phyloP scores from a whole-genome alignment of 2,329 filamentous ascomycete species.

The Penicillium sp. region DNA sequence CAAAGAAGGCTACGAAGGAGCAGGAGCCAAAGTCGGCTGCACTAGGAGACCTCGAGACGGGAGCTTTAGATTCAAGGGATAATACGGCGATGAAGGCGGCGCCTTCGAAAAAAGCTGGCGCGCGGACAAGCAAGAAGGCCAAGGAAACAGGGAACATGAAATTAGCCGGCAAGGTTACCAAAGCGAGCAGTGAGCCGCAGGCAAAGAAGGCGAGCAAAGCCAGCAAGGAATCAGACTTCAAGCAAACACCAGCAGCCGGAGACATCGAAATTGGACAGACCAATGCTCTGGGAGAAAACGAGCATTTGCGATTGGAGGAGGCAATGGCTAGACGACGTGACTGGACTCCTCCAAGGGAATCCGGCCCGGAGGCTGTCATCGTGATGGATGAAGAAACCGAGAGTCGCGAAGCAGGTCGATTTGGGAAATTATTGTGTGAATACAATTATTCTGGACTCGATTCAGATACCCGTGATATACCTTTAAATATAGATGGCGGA shows the following conservation, averaged over 20 bases:
- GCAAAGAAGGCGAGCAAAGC: conserved; percentile 13
- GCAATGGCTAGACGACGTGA: conserved; percentile 59
- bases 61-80: conserved; percentile 11
- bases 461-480: conserved; percentile 11
- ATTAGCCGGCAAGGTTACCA: conserved; percentile 38
- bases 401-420: conserved; percentile 13
- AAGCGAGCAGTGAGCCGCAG: conserved; percentile 22
- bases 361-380: conserved; percentile 25
- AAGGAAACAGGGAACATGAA: conserved; percentile 32
- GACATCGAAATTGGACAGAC: conserved; percentile 3
- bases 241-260: neutral
- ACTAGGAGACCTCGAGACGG: neutral
- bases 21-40: conserved; percentile 2
- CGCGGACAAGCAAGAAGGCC: conserved; percentile 24
- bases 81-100: conserved; percentile 20
- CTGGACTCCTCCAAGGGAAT: conserved; percentile 67
- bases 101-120: conserved; percentile 24
- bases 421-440: conserved; percentile 39
- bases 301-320: conserved; percentile 33
- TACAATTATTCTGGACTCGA: conserved; percentile 39
- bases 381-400: conserved; percentile 12
- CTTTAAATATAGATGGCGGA: conserved; percentile 13
- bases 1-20: conserved; percentile 14
- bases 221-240: conserved; percentile 8
- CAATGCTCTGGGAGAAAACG: conserved; percentile 21